phyloP scores from a whole-genome alignment of 2,329 filamentous ascomycete species.

The Parascedosporium putredinis region DNA sequence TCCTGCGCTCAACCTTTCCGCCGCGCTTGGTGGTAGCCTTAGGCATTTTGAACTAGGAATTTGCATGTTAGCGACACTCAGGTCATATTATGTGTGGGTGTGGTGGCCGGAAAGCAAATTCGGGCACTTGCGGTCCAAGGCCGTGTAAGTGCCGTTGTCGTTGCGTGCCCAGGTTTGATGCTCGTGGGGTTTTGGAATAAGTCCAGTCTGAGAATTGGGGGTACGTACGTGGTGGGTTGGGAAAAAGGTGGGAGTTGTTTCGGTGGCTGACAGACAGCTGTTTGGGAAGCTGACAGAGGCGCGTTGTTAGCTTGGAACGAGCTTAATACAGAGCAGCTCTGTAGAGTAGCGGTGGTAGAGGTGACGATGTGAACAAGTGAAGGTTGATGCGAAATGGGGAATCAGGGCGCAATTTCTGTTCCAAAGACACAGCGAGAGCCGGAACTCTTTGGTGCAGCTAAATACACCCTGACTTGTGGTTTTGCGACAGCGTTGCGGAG shows the following conservation, averaged over 20 bases:
- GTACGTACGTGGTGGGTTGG: background rate
- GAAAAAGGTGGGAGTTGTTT: background rate
- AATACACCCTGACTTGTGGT: background rate
- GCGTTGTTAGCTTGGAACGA: conserved; percentile 6
- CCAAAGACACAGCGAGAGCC: background rate
- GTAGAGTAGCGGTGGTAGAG: background rate
- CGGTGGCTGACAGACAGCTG: background rate
- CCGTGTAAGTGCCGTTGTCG: no score
- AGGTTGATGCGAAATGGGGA: background rate
- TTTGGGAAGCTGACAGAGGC: background rate
- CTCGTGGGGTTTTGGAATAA: background rate
- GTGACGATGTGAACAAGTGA: background rate
- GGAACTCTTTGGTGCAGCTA: background rate
- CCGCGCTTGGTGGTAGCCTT: conserved; percentile 46
- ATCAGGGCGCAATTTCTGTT: background rate
- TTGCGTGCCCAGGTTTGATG: background rate
- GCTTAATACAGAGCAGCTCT: background rate
- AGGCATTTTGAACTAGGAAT: conserved; percentile 36
- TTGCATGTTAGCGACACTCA: background rate
- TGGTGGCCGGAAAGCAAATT: no score
- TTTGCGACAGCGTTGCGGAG: background rate
- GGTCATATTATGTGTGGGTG: no score
- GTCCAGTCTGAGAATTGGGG: background rate
- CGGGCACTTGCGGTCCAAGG: no score
- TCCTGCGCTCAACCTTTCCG: conserved; percentile 44